Percentiles rank a stretch among this genome's conserved stretches.
phyloP scores from a whole-genome alignment of 129 eudicot species.

The Chrysanthemum seticuspe region DNA sequence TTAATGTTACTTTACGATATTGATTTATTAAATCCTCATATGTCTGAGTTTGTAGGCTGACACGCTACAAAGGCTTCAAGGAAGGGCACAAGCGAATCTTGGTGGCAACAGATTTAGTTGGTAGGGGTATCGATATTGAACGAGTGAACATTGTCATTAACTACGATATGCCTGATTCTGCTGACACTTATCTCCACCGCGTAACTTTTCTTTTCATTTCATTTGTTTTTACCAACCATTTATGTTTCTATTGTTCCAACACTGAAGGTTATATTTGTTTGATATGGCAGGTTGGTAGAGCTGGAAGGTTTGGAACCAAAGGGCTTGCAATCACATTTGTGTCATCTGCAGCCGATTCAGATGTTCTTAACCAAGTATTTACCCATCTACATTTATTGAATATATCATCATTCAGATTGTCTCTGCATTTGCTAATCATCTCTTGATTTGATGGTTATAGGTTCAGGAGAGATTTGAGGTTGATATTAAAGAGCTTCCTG shows the following conservation, averaged over 20 bases:
- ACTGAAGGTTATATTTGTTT: constrained; percentile 9
- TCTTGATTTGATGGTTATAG: constrained; percentile 36
- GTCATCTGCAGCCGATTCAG: constrained; percentile 85
- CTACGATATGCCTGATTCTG: constrained; percentile 99
- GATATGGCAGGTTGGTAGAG: constrained; percentile 76
- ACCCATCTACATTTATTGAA: background rate
- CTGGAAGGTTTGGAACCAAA: constrained; percentile 97
- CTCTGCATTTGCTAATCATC: constrained; percentile 4
- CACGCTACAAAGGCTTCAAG: constrained; percentile 90
- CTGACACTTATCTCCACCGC: constrained; percentile 90
- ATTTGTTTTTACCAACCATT: background rate
- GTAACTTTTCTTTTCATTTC: constrained; percentile 26
- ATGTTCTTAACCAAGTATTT: constrained; percentile 84
- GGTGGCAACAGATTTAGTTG: constrained; percentile 96
- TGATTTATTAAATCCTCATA: background rate
- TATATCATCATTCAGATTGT: background rate
- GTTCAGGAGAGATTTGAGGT: constrained; percentile 99
- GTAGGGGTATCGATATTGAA: constrained; percentile 95
- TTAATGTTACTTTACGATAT: background rate
- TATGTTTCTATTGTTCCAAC: background rate
- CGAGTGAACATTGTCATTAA: constrained; percentile 95
- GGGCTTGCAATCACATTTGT: constrained; percentile 99
- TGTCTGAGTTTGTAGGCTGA: constrained; percentile 50
- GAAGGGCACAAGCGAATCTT: constrained; percentile 96
- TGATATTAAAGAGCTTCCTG: constrained; percentile 94